Evolutionary conservation across 768 basidiomycete species (phyloP).

Genomic region (Fibroporia radiculosa): DNA sequence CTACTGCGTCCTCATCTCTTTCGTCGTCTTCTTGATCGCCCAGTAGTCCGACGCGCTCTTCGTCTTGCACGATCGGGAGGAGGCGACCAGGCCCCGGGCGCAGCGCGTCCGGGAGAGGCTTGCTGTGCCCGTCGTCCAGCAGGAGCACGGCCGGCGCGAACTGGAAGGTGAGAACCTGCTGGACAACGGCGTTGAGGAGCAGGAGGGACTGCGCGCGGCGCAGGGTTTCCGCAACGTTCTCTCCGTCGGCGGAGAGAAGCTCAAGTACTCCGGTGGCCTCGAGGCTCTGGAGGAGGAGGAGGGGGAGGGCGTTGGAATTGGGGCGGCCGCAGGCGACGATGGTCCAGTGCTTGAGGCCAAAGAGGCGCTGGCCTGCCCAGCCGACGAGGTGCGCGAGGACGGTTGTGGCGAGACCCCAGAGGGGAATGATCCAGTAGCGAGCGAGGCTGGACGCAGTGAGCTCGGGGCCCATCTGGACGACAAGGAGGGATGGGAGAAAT

Average conservation of each 20-base stretch:
- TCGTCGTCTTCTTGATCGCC: conserved; percentile 12
- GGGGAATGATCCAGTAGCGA: conserved; percentile 20
- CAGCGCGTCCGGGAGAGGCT: conserved; percentile 7
- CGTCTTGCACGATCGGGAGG: conserved; percentile 17
- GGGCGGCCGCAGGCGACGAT: conserved; percentile 23
- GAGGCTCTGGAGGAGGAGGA: conserved; percentile 21
- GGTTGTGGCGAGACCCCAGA: conserved; percentile 21
- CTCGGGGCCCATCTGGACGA: conserved; percentile 23
- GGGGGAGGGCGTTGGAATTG: conserved; percentile 23
- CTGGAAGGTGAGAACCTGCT: conserved; percentile 23
- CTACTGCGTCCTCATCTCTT: conserved; percentile 1
- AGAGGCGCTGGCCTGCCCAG: conserved; percentile 15
- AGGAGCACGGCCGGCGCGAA: conserved; percentile 18
- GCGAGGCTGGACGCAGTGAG: conserved; percentile 17
- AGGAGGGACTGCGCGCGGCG: conserved; percentile 20
- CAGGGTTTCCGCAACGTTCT: conserved; percentile 12
- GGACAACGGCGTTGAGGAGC: conserved; percentile 24
- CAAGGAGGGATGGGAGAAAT: conserved; percentile 24
- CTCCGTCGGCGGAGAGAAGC: conserved; percentile 12
- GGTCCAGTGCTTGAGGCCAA: conserved; percentile 21
- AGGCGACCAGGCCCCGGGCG: conserved; percentile 11
- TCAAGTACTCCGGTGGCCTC: conserved; percentile 19
- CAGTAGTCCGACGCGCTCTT: conserved; percentile 21
- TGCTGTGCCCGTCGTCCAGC: conserved; percentile 11
- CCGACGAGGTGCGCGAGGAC: conserved; percentile 20